Percentiles rank a stretch among this genome's conserved stretches.
Conservation (phyloP, 805 yeast species). For the Zygotorulaspora danielsina region DNA sequence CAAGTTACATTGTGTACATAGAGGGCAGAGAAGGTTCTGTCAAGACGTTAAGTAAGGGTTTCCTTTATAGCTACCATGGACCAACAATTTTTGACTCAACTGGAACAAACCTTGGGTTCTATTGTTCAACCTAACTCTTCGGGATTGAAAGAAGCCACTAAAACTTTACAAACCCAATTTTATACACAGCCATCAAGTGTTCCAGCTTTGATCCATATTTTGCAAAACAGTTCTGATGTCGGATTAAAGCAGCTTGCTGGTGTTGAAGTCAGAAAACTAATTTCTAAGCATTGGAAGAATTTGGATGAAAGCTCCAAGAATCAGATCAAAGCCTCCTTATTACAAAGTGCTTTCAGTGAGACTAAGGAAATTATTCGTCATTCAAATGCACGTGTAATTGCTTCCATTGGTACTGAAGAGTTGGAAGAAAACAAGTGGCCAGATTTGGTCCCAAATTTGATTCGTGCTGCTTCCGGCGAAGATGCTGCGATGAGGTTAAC, state of each 20-base stretch:
- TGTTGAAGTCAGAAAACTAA: constrained; percentile 88
- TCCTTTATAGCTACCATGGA: constrained; percentile 46
- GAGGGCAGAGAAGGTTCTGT: neutral
- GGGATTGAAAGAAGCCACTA: constrained; percentile 79
- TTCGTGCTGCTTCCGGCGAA: constrained; percentile 57
- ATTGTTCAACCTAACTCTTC: constrained; percentile 78
- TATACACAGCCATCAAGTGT: constrained; percentile 67
- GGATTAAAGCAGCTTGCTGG: constrained; percentile 90
- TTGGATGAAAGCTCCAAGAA: constrained; percentile 46
- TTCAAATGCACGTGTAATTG: constrained; percentile 81
- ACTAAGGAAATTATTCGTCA: constrained; percentile 71
- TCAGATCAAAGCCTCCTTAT: constrained; percentile 61
- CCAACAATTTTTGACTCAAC: constrained; percentile 58
- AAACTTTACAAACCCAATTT: constrained; percentile 65
- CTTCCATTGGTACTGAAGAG: constrained; percentile 78
- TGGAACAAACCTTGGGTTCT: constrained; percentile 75
- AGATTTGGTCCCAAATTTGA: constrained; percentile 65
- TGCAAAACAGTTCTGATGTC: constrained; percentile 63
- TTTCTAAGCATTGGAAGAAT: constrained; percentile 61
- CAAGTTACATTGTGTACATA: neutral
- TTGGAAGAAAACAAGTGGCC: constrained; percentile 69
- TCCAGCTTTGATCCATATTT: constrained; percentile 77
- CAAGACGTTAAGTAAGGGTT: neutral
- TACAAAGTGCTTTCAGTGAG: constrained; percentile 64
- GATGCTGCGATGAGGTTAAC: constrained; percentile 65